Base-by-base conservation (phyloP, 2,329 filamentous ascomycete species). In the Claviceps humidiphila region DNA sequence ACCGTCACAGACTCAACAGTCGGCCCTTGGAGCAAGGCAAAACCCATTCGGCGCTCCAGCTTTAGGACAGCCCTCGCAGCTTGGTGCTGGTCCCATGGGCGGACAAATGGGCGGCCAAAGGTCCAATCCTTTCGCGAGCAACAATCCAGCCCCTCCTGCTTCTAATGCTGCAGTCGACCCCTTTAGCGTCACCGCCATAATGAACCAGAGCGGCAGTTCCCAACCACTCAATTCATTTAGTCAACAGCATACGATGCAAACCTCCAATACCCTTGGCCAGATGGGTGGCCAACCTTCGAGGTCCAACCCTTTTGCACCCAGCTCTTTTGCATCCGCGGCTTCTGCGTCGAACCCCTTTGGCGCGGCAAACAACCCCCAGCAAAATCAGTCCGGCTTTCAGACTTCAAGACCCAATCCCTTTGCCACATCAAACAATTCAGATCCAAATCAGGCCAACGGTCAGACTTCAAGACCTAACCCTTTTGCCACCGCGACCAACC, bases 1-100 rank as follows among this genome's bases (percentile, higher is more conserved):
- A 52, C 59, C 70, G 11, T 66, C 73, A 7, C 68, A 71, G 51
- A 61, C 66, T 41, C 71, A 75, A 51, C 66, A 73, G 34, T 64
- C 69, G 40, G 53, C 60, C 2, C 53, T 67, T 30, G 66, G 63
- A 11, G 57, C 60, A 22, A 63, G 63, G 16, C 59, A 63, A 13
- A 70, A 61, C 55, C 62, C 68, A 1, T 70, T 71, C 56, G 65
- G 63, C 40, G 42, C 58, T 40, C 60, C 64, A 1, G 62, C 65
- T 0, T 68, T 64, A 51, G 67, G 62, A 2, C 69, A 70, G 53
- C 59, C 70, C 20, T 58, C 64, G 50, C 64, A 69, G 46, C 51
- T 45, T 48, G 24, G 24, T 26, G 24, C 50, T 48, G 16, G n/a
- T 7, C 3, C 44, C 5, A 20, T 37, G 5, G 34, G 42, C 3